Base-by-base conservation (phyloP, 2,329 filamentous ascomycete species). In the Sporothrix sp. region DNA sequence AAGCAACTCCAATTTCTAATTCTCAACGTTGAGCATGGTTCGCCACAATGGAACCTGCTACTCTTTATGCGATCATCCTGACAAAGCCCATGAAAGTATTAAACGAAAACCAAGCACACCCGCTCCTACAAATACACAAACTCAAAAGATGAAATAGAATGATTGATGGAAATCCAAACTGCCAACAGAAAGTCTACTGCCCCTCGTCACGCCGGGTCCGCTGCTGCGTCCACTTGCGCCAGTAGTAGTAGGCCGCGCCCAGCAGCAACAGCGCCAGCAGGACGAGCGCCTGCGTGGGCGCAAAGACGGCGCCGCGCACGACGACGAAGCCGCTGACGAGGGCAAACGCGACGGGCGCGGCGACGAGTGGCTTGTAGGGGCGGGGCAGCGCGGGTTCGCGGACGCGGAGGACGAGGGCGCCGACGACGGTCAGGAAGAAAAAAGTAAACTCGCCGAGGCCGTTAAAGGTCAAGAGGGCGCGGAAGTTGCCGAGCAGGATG, bases 381-480 rank as follows among this genome's bases (percentile, higher is more conserved):
- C 79, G 63, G 0, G 66, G 57, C 3, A 83, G 65, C 0, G 65
- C 61, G 0, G 79, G 79, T 59, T 82, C 77, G 1, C 75, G 70
- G 50, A 71, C 71, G 11, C 79, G 71, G 38, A 83, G 62, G 14
- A 81, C 64, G 9, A 82, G 66, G 1, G 77, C 72, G 0, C 79
- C 79, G 0, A 81, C 58, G 0, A 82, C 78, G 0, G 79, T 78
- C 27, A 81, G 67, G 58, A 82, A 79, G 65, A 82, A 82, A 62
- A 82, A 83, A 0, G 79, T 73, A 60, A 78, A 82, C 57, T 79
- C 76, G 13, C 74, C 76, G 4, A 79, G 63, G 0, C 76, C 76
- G 47, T 78, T 79, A 56, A 80, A 80, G 0, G 78, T 82, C 10
- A 83, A 58, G 0, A 83, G 71, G 0, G 75, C 73, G 30, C 79